These are phyloP conservation scores for Candida labiduridarum DNA, from an alignment of 1,139 yeast species.

Conservation along the genomic window DNA sequence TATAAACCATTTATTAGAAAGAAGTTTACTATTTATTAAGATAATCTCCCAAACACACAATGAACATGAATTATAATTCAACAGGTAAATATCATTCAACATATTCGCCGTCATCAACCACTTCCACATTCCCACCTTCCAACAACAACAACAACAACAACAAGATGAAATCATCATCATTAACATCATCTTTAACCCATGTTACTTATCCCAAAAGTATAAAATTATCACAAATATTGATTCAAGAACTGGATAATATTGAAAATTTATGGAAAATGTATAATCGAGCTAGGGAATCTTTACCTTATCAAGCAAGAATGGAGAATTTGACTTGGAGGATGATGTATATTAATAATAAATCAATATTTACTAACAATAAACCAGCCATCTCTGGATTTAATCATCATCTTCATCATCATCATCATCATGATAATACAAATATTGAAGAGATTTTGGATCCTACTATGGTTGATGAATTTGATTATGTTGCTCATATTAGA, in stretches of 20 bases:
- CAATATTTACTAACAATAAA: background rate
- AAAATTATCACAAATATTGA: conserved; percentile 12
- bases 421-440: background rate
- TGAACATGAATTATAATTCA: conserved; percentile 8
- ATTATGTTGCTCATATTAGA: conserved; percentile 68
- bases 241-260: conserved; percentile 28
- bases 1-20: conserved; percentile 4
- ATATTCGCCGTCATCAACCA: conserved; percentile 14
- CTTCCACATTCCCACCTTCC: conserved; percentile 7
- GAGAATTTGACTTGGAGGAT: conserved; percentile 86
- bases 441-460: conserved; percentile 27
- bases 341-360: conserved; percentile 61
- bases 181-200: background rate
- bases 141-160: conserved; percentile 5
- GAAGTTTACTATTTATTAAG: too few relatives aligned
- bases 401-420: background rate
- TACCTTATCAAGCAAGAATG: conserved; percentile 76
- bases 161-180: background rate
- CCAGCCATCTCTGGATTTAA: background rate
- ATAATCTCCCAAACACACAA: too few relatives aligned
- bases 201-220: conserved; percentile 7
- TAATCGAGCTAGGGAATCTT: conserved; percentile 71
- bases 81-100: conserved; percentile 11
- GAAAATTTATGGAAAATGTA: conserved; percentile 81
- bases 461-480: conserved; percentile 54